Base-by-base conservation (phyloP, 75 land plant genomes). In the Selaginella tamariscina region DNA sequence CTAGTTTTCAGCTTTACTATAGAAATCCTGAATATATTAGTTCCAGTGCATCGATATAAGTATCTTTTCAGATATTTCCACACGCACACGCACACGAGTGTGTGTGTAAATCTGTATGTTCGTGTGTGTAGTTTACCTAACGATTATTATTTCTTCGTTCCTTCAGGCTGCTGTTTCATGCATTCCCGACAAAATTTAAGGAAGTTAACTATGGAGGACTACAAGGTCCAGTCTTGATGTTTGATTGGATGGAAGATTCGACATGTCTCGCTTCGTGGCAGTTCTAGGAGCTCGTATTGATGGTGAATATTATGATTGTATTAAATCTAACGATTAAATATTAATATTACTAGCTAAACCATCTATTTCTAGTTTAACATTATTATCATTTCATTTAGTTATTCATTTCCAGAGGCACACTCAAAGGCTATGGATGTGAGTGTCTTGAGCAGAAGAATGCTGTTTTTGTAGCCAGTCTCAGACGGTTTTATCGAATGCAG, bases 181-280 rank as follows among this genome's bases (percentile, higher is more conserved):
- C 15, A 15, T 39, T 39, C 49, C 49, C 49, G 15, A 15, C 49
- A 39, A 39, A 15, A 5, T 39, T 39, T 39, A 39, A 39, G 11
- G 49, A 15, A 39, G 49, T 39, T 39, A 5, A 5, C 15, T 39
- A 39, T 15, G 49, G 49, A 39, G 49, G 49, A 39, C 15, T 15
- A 15, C 11, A 39, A 39, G 49, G 11, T 39, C 11, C 15, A 15
- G 49, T 39, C 15, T 15, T 39, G 11, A 39, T 39, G 49, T 39
- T 39, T 39, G 49, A 39, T 39, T 39, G 49, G 49, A 39, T 39
- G 49, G 49, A 15, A 39, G 49, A 39, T 39, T 39, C 49, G 49
- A 39, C 49, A 39, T 39, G 15, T 5, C 49, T 5, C 49, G 49
- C 15, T 15, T 39, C 11, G 15, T 15, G 11, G 15, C 11, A 5